Evolutionary conservation across 2,329 filamentous ascomycete genomes (phyloP).

Genomic region (Calonectria pauciramosa): DNA sequence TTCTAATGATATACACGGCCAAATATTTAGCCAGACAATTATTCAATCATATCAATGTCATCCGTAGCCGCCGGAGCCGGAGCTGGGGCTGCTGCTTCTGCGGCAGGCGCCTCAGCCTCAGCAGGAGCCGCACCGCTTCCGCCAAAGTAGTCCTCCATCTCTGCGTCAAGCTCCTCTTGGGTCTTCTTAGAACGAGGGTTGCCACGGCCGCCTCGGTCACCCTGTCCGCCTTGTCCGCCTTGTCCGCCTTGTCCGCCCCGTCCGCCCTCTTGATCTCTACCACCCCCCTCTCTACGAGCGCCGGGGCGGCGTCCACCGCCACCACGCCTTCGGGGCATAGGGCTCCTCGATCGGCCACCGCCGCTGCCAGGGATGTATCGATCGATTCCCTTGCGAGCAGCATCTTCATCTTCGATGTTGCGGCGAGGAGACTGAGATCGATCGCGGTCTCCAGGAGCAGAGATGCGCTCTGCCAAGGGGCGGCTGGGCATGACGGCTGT

Average conservation of each 20-base stretch:
- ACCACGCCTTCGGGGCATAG: constrained; percentile 66
- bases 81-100: constrained; percentile 45
- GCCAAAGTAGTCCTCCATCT: constrained; percentile 95
- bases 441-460: constrained; percentile 67
- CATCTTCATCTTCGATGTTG: constrained; percentile 66
- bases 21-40: constrained; percentile 34
- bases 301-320: constrained; percentile 61
- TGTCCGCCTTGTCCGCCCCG: constrained; percentile 45
- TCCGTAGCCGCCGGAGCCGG: constrained; percentile 53
- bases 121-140: constrained; percentile 54
- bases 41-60: constrained; percentile 81
- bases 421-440: constrained; percentile 71
- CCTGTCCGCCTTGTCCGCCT: constrained; percentile 44
- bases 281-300: too few species aligned
- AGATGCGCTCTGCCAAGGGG: constrained; percentile 73
- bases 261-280: constrained; percentile 58
- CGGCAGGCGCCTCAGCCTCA: constrained; percentile 48
- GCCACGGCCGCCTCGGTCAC: constrained; percentile 49
- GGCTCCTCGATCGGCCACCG: constrained; percentile 69
- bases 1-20: constrained; percentile 45
- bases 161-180: constrained; percentile 91
- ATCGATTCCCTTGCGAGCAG: constrained; percentile 78
- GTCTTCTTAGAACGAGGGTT: constrained; percentile 82
- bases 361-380: constrained; percentile 78
- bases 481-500: constrained; percentile 67